Evolutionary conservation across 495 filamentous ascomycete species (phyloP), one percentile per base, ranked within the genome.

Genomic region (Penicillium roqueforti): DNA sequence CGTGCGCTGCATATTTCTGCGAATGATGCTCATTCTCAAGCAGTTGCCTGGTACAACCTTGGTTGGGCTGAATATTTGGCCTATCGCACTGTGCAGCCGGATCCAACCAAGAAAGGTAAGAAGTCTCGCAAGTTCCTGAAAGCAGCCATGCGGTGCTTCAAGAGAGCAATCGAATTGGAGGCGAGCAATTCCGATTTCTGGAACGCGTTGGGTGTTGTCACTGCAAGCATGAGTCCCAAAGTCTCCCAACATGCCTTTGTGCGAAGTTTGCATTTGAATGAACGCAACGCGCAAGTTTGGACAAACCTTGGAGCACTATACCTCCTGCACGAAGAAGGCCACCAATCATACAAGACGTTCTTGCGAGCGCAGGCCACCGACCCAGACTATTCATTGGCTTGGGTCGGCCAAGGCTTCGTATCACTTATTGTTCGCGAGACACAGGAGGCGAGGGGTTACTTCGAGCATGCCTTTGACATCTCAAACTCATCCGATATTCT

Each of bases 401-500:
- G 93, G 95, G 73, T 96, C 25, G 95, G 93, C 3, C 93, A 97
- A 70, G 93, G 91, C 10, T 70, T 96, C 7, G 76, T 97, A 11
- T 91, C 92, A 11, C 75, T 87, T 39, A 74, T 88, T 19, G 75
- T 81, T n/a, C 88, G 87, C 1, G 84, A 95, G 51, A 23, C 66
- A 1, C 80, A 80, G 54, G 89, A 97, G 67, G 91, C 93, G 2
- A 79, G 87, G 13, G 80, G 82, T 28, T 79, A 97, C 10, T 97
- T 96, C 63, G 89, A 88, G n/a, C 93, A 99, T 70, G 91, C 92
- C 4, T 92, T 95, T 72, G 93, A 95, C 56, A 95, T 99, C 48
- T 82, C 90, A 0, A 85, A 86, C 41, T 86, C 87, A 3, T 85
- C 87, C 4, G 84, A 85, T 4, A 68, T 80, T 8, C 66, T 91